Evolutionary conservation across 768 basidiomycete species (phyloP).

Genomic region (Tulasnella sp.): DNA sequence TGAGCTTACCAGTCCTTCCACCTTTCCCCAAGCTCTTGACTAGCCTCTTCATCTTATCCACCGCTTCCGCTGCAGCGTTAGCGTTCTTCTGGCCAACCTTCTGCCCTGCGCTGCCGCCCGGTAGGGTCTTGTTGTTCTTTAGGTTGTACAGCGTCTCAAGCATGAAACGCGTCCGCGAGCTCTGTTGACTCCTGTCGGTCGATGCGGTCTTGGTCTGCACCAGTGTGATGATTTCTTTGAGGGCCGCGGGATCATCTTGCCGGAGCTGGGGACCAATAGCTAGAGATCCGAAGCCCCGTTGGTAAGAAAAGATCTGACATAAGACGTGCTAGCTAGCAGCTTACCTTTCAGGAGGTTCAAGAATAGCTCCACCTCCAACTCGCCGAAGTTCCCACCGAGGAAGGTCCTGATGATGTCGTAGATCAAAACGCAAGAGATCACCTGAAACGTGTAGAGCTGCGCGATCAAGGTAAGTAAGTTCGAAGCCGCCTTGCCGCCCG

Average conservation of each 20-base stretch:
- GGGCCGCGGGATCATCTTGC: constrained; percentile 79
- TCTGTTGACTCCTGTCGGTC: constrained; percentile 32
- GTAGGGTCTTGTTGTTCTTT: constrained; percentile 69
- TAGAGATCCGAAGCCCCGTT: constrained; percentile 26
- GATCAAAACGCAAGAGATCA: constrained; percentile 76
- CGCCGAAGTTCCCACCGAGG: constrained; percentile 50
- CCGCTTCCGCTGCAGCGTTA: constrained; percentile 62
- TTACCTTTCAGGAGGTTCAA: constrained; percentile 74
- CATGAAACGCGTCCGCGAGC: constrained; percentile 91
- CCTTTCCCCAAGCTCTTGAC: constrained; percentile 64
- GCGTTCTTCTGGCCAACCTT: constrained; percentile 36
- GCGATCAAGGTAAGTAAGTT: constrained; percentile 82
- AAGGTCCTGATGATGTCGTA: constrained; percentile 81
- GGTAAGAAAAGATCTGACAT: not conserved
- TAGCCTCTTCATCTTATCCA: constrained; percentile 83
- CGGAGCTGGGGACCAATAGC: constrained; percentile 88
- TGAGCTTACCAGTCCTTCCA: constrained; percentile 44
- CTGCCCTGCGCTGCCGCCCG: not conserved
- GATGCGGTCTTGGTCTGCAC: constrained; percentile 61
- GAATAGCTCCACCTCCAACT: constrained; percentile 76
- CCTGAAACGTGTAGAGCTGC: constrained; percentile 93
- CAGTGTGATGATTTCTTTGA: constrained; percentile 82
- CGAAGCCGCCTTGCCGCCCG: constrained; percentile 70
- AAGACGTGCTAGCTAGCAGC: constrained; percentile 21
- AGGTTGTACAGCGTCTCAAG: constrained; percentile 84